Evolutionary conservation across 1,284 basidiomycete genomes (phyloP).

Genomic region (Irpex rosettiformis): DNA sequence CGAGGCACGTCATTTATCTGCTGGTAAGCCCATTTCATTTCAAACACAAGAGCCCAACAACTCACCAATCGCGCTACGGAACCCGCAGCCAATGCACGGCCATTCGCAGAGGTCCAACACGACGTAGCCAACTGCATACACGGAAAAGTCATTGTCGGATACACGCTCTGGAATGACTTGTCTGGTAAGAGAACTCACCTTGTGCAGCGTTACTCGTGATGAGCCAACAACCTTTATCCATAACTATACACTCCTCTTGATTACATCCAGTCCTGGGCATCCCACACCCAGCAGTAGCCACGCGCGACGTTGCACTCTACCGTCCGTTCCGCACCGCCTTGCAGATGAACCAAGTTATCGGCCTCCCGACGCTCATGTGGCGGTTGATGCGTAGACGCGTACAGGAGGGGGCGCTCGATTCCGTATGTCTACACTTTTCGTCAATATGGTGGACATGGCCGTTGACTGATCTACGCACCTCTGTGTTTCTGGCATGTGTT

Average conservation of each 20-base stretch:
- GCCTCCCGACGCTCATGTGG: slow-evolving; percentile 75
- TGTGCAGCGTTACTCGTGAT: not conserved
- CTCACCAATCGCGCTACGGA: not conserved
- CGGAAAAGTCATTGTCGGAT: slow-evolving; percentile 68
- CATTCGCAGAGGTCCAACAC: slow-evolving; percentile 61
- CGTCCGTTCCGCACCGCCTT: slow-evolving; percentile 73
- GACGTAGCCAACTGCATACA: slow-evolving; percentile 59
- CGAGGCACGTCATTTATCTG: slow-evolving; percentile 44
- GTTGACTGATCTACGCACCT: not conserved
- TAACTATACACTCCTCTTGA: not conserved
- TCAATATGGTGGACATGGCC: not conserved
- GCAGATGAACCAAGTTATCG: slow-evolving; percentile 55
- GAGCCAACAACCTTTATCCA: not conserved
- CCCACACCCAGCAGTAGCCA: slow-evolving; percentile 72
- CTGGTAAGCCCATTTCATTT: slow-evolving; percentile 17
- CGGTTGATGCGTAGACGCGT: slow-evolving; percentile 74
- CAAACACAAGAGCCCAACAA: not conserved
- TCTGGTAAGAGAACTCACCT: slow-evolving; percentile 46
- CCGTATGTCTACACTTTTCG: slow-evolving; percentile 42
- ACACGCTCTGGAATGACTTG: slow-evolving; percentile 75
- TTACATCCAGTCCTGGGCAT: slow-evolving; percentile 64
- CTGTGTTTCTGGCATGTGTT: no score
- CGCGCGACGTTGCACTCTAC: slow-evolving; percentile 79
- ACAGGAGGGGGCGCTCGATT: slow-evolving; percentile 65
- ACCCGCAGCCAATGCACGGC: slow-evolving; percentile 31